Evolutionary conservation across 1,284 basidiomycete genomes (phyloP).

Genomic region (Boletus semigastroideus): DNA sequence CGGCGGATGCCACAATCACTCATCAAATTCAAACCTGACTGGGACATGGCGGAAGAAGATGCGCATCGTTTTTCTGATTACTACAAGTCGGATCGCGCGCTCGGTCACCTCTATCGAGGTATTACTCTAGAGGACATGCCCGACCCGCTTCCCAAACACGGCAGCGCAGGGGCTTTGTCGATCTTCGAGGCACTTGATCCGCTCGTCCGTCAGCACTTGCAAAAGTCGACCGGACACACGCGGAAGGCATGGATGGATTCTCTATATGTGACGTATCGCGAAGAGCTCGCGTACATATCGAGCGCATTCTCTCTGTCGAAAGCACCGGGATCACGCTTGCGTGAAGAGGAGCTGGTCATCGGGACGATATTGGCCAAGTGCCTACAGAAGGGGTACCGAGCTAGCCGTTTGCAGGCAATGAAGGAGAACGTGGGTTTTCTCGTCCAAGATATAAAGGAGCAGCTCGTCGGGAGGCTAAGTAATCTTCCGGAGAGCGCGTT

Average conservation of each 20-base stretch:
- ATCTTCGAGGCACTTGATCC: neutral
- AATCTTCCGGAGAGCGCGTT: neutral
- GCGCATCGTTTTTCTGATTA: constrained; percentile 4
- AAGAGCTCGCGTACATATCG: constrained; percentile 5
- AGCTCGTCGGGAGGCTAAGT: constrained; percentile 7
- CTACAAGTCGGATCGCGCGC: constrained; percentile 6
- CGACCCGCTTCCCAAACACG: neutral
- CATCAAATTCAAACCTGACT: constrained; percentile 11
- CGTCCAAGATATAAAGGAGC: constrained; percentile 1
- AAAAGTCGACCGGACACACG: neutral
- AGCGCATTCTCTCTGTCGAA: constrained; percentile 5
- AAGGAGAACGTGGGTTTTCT: constrained; percentile 7
- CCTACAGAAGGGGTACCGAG: constrained; percentile 1
- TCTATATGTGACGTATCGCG: constrained; percentile 5
- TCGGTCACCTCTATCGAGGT: constrained; percentile 6
- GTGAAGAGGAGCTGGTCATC: constrained; percentile 6
- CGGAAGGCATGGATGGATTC: neutral
- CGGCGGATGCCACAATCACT: constrained; percentile 3
- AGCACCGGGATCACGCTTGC: constrained; percentile 1
- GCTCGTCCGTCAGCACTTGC: neutral
- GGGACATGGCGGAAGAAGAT: constrained; percentile 2
- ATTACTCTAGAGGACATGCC: constrained; percentile 1
- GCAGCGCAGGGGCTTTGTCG: neutral
- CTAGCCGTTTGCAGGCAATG: neutral
- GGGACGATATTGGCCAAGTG: constrained; percentile 4